Base-by-base conservation (phyloP, 176 grass and related monocot genomes). In the Pharus latifolius region DNA sequence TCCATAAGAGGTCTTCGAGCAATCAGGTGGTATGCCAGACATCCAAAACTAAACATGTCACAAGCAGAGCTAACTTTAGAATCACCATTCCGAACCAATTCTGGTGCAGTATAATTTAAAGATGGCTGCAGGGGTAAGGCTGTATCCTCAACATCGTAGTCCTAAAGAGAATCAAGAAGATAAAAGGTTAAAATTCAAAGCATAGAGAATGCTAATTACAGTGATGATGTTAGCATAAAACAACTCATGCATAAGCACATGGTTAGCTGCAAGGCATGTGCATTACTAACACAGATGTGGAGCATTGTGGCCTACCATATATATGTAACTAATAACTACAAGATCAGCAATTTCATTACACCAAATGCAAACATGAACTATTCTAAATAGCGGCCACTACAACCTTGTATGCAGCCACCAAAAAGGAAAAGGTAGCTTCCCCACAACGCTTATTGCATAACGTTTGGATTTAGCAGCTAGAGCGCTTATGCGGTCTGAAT, bases 31-130 rank as follows among this genome's bases (percentile, higher is more conserved):
- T 95, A 99, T 32, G 87, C 96, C 72, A 99, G 82, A 64, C 96
- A 99, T 67, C 87, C 96, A 49, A 95, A 88, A 81, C 96, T 99
- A 80, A 99, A 99, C 42, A 97, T 87, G 41, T 97, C 93, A 90
- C 83, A 92, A 27, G 83, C 58, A 84, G 79, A 82, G 41, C 78
- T 65, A 44, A 84, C 73, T 67, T 82, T 89, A 49, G 85, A 78
- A 82, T 86, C 60, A 70, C 74, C 80, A 83, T 76, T 91, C 5
- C 84, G 87, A 37, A 99, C 90, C 87, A 99, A 83, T 78, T 99
- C 96, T 37, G 96, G 96, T 49, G 96, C 96, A 42, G 90, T 91
- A 80, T 95, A 99, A 70, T 99, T 99, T 44, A 95, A 62, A 15
- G 84, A 88, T 49, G 96, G 96, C 56, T 99, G 96, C 73, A 99